Evolutionary conservation across 768 basidiomycete genomes (phyloP).

Genomic region (Leucogyrophana mollusca): DNA sequence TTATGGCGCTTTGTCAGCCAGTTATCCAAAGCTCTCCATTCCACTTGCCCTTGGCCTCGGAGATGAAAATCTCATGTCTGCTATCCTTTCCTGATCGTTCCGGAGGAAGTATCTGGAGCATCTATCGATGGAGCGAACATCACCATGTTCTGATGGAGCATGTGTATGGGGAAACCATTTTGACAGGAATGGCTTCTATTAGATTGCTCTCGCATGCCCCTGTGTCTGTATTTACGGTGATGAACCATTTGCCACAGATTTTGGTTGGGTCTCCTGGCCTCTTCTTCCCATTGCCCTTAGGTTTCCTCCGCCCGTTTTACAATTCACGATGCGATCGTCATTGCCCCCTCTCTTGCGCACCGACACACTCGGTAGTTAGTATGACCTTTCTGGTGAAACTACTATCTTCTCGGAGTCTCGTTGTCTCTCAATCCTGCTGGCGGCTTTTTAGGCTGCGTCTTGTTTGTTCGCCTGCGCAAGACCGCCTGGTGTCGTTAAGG

Average conservation of each 20-base stretch:
- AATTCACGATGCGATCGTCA: too few relatives aligned
- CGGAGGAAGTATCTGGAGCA: constrained; percentile 18
- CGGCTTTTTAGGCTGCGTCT: too few relatives aligned
- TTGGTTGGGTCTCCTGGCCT: too few relatives aligned
- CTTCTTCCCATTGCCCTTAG: too few relatives aligned
- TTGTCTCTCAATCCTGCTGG: too few relatives aligned
- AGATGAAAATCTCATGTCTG: constrained; percentile 34
- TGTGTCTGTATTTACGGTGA: constrained; percentile 17
- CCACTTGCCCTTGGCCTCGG: constrained; percentile 25
- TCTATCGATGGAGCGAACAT: constrained; percentile 22
- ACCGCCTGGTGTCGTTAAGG: too few relatives aligned
- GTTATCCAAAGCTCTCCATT: constrained; percentile 16
- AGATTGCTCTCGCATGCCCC: constrained; percentile 5
- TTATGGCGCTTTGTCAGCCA: constrained; percentile 13
- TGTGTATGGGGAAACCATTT: constrained; percentile 14
- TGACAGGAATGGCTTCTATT: constrained; percentile 11
- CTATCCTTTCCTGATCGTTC: constrained; percentile 22
- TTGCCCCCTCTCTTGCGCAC: too few relatives aligned
- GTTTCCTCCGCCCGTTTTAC: too few relatives aligned
- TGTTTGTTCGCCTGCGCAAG: too few relatives aligned
- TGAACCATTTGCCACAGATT: constrained; percentile 10
- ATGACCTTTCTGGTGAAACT: too few relatives aligned
- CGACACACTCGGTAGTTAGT: neutral
- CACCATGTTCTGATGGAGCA: constrained; percentile 28
- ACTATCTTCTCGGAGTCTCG: too few relatives aligned